Conservation (phyloP, 164 flowering plant species). For the Liquidambar formosana region DNA sequence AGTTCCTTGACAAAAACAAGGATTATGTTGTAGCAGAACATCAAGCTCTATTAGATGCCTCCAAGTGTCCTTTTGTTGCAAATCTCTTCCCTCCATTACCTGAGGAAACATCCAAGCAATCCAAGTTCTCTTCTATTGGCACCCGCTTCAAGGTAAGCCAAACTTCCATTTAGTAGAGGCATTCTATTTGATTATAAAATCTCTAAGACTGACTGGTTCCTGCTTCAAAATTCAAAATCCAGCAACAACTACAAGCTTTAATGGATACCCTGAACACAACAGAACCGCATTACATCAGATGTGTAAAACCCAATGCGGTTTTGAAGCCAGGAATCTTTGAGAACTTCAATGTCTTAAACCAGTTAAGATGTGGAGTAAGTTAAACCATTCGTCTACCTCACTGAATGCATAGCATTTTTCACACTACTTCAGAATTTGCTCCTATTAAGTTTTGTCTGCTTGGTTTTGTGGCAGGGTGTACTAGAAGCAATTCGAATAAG, state of each 20-base stretch:
- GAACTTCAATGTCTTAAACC: constrained; percentile 69
- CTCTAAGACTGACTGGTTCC: background rate
- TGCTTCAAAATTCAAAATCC: constrained; percentile 17
- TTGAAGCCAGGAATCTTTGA: constrained; percentile 83
- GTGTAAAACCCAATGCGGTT: constrained; percentile 79
- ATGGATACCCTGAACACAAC: constrained; percentile 83
- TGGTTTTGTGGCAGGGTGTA: constrained; percentile 54
- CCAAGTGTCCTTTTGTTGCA: constrained; percentile 67
- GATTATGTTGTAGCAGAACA: constrained; percentile 88
- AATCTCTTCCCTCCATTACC: constrained; percentile 70
- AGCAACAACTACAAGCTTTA: constrained; percentile 87
- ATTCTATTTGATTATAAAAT: background rate
- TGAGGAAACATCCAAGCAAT: constrained; percentile 77
- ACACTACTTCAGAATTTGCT: background rate
- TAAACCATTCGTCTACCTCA: constrained; percentile 5
- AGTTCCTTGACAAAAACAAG: constrained; percentile 86
- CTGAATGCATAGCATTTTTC: background rate
- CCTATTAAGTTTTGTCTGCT: background rate
- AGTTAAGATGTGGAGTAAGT: constrained; percentile 84
- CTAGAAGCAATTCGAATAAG: constrained; percentile 86
- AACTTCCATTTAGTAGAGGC: background rate
- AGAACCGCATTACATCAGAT: constrained; percentile 83
- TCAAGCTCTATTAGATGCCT: constrained; percentile 70
- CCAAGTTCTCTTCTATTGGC: constrained; percentile 90
- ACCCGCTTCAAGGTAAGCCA: constrained; percentile 72